Percentiles rank a stretch among this genome's conserved stretches.
Evolutionary conservation across 2,329 filamentous ascomycete species (phyloP).

Genomic region (Aureobasidium sp.): DNA sequence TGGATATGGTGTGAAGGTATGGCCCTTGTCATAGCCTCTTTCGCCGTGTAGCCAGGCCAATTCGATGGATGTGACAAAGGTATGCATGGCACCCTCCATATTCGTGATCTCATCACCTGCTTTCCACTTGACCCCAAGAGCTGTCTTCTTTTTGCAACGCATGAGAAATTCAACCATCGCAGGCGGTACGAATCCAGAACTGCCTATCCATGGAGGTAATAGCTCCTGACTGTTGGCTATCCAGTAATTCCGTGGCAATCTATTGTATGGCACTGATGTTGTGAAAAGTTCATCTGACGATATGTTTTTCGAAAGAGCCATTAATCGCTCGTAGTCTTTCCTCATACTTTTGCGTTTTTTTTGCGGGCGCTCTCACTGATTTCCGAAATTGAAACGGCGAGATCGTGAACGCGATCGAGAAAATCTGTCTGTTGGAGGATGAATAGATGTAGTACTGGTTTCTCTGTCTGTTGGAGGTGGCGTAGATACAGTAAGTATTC

Average conservation of each 20-base stretch:
- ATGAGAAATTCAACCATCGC: slow-evolving; percentile 1
- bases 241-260: slow-evolving; percentile 3
- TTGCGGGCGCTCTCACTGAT: background rate
- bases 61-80: slow-evolving; percentile 10
- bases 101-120: slow-evolving; percentile 12
- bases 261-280: background rate
- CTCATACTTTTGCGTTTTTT: background rate
- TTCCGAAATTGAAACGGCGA: background rate
- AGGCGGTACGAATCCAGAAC: background rate
- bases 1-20: background rate
- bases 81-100: slow-evolving; percentile 14
- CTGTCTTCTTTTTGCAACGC: slow-evolving; percentile 1
- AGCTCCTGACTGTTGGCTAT: background rate
- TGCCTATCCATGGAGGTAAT: slow-evolving; percentile 5
- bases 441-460: no score
- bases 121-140: background rate
- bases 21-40: background rate
- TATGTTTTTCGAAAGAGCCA: background rate
- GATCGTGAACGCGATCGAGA: background rate
- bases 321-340: background rate
- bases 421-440: background rate
- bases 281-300: background rate
- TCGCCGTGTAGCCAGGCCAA: slow-evolving; percentile 6
- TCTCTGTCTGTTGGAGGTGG: background rate
- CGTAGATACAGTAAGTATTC: no score